A percentile compares a stretch with the other conserved stretches of the same genome.
Conservation (phyloP, 352 stramenopile genomes). For the Pythium graminicola region DNA sequence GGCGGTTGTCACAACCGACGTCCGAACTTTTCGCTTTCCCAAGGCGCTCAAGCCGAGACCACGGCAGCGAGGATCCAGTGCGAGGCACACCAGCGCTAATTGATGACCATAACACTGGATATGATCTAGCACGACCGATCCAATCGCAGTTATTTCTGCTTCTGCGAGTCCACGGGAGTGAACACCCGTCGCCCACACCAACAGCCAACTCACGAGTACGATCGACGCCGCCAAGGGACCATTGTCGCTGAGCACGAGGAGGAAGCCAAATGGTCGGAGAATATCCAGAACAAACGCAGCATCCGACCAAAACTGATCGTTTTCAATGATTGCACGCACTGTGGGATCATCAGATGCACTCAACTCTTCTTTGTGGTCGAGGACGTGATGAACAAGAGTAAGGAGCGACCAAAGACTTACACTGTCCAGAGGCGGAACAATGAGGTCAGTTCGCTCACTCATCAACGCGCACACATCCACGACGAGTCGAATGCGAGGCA, state of each 20-base stretch:
- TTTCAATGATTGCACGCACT: neutral
- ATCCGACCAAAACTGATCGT: slow-evolving; percentile 27
- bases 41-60: slow-evolving; percentile 28
- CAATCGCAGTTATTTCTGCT: slow-evolving; percentile 23
- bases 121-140: slow-evolving; percentile 13
- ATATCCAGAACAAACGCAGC: slow-evolving; percentile 12
- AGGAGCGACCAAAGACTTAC: slow-evolving; percentile 4
- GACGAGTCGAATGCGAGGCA: neutral
- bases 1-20: slow-evolving; percentile 20
- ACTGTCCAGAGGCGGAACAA: neutral
- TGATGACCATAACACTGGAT: slow-evolving; percentile 20
- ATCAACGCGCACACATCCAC: slow-evolving; percentile 12
- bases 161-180: slow-evolving; percentile 10
- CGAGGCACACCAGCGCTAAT: slow-evolving; percentile 26
- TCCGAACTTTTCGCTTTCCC: slow-evolving; percentile 27
- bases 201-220: slow-evolving; percentile 30
- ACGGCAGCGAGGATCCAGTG: slow-evolving; percentile 33
- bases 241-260: slow-evolving; percentile 26
- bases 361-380: neutral
- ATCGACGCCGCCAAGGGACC: slow-evolving; percentile 22
- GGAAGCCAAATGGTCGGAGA: slow-evolving; percentile 23
- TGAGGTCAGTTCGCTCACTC: neutral
- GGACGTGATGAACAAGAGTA: neutral
- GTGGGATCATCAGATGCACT: neutral
- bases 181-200: slow-evolving; percentile 14